phyloP scores from a whole-genome alignment of 257 asterid genomes.

The Thymus mandschuricus region DNA sequence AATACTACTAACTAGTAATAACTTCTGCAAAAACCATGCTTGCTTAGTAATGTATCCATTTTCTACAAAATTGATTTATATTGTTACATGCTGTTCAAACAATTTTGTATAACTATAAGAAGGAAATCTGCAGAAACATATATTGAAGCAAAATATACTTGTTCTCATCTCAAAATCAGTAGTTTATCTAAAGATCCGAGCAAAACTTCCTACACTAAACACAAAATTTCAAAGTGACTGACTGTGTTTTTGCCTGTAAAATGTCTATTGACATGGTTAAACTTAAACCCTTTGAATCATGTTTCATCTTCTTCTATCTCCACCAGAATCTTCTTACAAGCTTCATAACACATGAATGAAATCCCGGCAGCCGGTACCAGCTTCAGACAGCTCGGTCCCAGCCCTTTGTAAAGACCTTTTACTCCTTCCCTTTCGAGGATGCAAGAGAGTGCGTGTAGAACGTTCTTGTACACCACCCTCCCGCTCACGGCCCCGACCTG shows the following conservation, averaged over 20 bases:
- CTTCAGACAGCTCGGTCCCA: constrained; percentile 91
- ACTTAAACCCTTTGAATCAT: background rate
- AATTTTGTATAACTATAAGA: background rate
- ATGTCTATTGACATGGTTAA: constrained; percentile 8
- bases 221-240: constrained; percentile 4
- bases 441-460: constrained; percentile 78
- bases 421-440: constrained; percentile 83
- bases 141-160: background rate
- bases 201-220: constrained; percentile 27
- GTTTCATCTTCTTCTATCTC: constrained; percentile 66
- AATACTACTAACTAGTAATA: background rate
- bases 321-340: constrained; percentile 84
- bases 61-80: too few species aligned
- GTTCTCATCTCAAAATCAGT: constrained; percentile 32
- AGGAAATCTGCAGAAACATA: background rate
- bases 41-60: background rate
- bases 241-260: background rate
- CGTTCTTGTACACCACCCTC: constrained; percentile 71
- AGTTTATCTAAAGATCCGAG: background rate
- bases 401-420: constrained; percentile 80
- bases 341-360: constrained; percentile 97
- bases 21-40: background rate
- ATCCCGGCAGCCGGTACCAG: constrained; percentile 97
- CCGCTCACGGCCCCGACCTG: constrained; percentile 94
- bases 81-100: background rate